Base-by-base conservation (phyloP, 495 filamentous ascomycete genomes). In the Tuber borchii region DNA sequence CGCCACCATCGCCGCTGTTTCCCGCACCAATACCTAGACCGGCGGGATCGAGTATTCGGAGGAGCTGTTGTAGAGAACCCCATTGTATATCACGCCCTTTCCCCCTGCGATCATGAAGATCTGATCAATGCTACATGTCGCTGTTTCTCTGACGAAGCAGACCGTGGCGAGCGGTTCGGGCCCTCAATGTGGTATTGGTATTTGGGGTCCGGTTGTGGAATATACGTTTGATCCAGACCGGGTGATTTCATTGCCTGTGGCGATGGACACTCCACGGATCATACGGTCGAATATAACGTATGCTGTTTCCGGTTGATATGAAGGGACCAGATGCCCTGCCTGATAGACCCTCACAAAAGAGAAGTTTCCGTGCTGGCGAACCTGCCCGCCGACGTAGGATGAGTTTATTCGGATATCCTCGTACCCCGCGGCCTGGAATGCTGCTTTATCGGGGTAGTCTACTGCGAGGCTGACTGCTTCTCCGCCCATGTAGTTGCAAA, bases 311-410 rank as follows among this genome's bases (percentile, higher is more conserved):
- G 91, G 91, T 80, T 91, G 90, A 78, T 93, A 92, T 51, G 90
- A 88, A 1, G 91, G 91, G 16, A 92, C 88, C 72, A 89, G 87
- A 79, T 94, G 92, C 0, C 92, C 92, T 17, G 90, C 88, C 78
- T 92, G 86, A 81, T 90, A 93, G 16, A 93, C 86, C 2, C 91
- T 87, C 42, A 88, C 86, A 82, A 93, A 94, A 44, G 89, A 89
- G 76, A 92, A 90, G 81, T 90, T 88, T 34, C 88, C 90, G 73
- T 87, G 87, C 78, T 93, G 90, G 16, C 90, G 87, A 39, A 91
- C 89, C 69, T 89, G 88, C 7, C 92, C 92, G 74, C 87, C 87
- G 44, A 88, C 82, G 75, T 90, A 89, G 70, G 80, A 83, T 40
- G 83, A 78, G 80, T 89, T 88, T 65, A 87, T 84, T 26, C 86